Conservation (phyloP, 352 stramenopile genomes). For the Phytophthora megakarya region DNA sequence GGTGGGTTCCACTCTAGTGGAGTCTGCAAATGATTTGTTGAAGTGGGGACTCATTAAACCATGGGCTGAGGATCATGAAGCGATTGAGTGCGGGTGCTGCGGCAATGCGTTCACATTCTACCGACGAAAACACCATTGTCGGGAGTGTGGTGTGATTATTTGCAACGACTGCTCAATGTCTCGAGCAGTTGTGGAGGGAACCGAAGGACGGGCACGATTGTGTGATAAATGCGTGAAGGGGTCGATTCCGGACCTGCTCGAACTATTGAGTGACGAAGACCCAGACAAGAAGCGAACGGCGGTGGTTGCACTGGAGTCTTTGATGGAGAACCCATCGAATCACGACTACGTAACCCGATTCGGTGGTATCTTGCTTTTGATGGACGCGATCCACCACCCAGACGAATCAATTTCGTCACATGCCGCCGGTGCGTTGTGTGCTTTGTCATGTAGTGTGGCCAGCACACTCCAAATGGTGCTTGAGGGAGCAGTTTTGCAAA, state of each 20-base stretch:
- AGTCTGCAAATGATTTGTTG: conserved; percentile 82
- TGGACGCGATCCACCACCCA: conserved; percentile 69
- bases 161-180: conserved; percentile 88
- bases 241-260: conserved; percentile 73
- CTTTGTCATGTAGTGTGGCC: conserved; percentile 76
- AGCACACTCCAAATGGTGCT: conserved; percentile 88
- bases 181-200: conserved; percentile 80
- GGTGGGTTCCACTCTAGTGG: conserved; percentile 66
- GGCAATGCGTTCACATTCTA: conserved; percentile 83
- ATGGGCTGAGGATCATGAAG: conserved; percentile 88
- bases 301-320: conserved; percentile 76
- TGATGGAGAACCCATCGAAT: conserved; percentile 86
- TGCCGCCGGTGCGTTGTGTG: conserved; percentile 76
- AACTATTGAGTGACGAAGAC: conserved; percentile 60
- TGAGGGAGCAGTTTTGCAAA: conserved; percentile 87
- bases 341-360: conserved; percentile 85
- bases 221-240: conserved; percentile 87
- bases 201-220: conserved; percentile 75
- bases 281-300: conserved; percentile 66
- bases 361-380: conserved; percentile 70
- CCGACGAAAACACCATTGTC: conserved; percentile 82
- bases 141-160: conserved; percentile 89
- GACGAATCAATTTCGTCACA: conserved; percentile 74
- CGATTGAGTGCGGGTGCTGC: conserved; percentile 74
- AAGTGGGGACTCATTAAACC: conserved; percentile 89